phyloP scores from a whole-genome alignment of 768 basidiomycete genomes.

The Antrodiella citrinella region DNA sequence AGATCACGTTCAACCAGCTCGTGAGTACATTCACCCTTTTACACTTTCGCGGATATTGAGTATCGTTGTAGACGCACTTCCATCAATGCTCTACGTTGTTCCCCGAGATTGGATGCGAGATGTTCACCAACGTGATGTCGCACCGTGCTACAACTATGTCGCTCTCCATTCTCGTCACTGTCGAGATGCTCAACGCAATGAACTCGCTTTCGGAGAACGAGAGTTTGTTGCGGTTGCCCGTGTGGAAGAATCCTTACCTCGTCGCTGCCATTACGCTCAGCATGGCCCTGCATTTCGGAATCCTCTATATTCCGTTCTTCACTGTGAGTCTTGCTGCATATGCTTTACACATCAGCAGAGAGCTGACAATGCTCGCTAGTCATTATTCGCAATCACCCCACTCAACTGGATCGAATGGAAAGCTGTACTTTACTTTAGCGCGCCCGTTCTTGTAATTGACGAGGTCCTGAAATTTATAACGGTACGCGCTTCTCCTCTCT shows the following conservation, averaged over 20 bases:
- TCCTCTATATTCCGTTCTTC: slow-evolving; percentile 96
- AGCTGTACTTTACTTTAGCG: slow-evolving; percentile 81
- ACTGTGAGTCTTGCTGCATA: slow-evolving; percentile 44
- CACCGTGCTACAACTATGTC: slow-evolving; percentile 92
- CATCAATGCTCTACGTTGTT: slow-evolving; percentile 81
- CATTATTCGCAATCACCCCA: slow-evolving; percentile 86
- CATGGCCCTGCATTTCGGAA: slow-evolving; percentile 90
- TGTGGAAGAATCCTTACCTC: slow-evolving; percentile 94
- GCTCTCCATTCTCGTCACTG: slow-evolving; percentile 89
- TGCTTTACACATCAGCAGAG: neutral
- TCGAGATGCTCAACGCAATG: slow-evolving; percentile 98
- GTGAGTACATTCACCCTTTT: slow-evolving; percentile 38
- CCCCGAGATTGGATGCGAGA: slow-evolving; percentile 89
- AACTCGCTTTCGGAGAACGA: slow-evolving; percentile 98
- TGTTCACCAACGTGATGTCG: slow-evolving; percentile 88
- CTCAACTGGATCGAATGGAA: slow-evolving; percentile 95
- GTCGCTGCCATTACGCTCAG: slow-evolving; percentile 84
- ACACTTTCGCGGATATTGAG: neutral
- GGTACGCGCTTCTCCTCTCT: slow-evolving; percentile 32
- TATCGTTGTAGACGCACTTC: slow-evolving; percentile 75
- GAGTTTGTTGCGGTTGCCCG: slow-evolving; percentile 75
- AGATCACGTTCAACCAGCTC: slow-evolving; percentile 88
- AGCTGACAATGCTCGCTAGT: slow-evolving; percentile 29
- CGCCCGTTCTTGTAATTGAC: slow-evolving; percentile 84
- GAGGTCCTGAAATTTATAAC: slow-evolving; percentile 83